Conservation (phyloP, 495 filamentous ascomycete species). For the Cercophora scortea region DNA sequence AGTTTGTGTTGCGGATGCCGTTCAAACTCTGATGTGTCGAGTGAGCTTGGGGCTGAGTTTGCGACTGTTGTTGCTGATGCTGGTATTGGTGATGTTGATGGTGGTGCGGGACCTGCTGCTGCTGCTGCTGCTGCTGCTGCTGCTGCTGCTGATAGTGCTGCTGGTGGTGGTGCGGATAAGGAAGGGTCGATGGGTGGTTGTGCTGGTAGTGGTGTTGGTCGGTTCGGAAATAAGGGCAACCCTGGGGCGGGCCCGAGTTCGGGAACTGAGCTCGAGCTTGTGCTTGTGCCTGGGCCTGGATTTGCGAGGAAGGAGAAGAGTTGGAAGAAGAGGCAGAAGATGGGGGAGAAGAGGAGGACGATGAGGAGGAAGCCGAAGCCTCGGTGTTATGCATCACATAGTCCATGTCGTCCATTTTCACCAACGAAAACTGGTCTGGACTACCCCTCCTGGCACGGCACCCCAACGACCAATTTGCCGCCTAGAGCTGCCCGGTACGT, state of each 20-base stretch:
- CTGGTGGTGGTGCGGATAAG: no score
- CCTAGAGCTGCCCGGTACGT: no score
- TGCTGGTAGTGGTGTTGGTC: no score
- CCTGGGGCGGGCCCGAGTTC: neutral
- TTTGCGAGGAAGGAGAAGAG: neutral
- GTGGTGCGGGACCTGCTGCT: conserved; percentile 2
- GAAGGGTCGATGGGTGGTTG: no score
- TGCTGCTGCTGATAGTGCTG: neutral
- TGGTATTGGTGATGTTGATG: conserved; percentile 1
- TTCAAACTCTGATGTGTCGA: neutral
- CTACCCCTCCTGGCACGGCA: no score
- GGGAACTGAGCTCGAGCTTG: neutral
- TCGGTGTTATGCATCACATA: conserved; percentile 14
- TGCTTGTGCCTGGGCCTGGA: neutral
- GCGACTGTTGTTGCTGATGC: neutral
- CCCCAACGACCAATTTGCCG: no score
- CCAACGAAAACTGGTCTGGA: neutral
- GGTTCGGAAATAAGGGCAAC: neutral
- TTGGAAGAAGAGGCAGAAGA: no score
- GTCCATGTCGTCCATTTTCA: conserved; percentile 16
- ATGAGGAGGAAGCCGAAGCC: neutral
- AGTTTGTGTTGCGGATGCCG: neutral
- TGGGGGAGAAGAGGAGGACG: no score
- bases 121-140: neutral
- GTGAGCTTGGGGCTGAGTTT: neutral